Percentiles rank a stretch among this genome's conserved stretches.
Evolutionary conservation across 2,329 filamentous ascomycete species (phyloP).

Genomic region (Didymella exigua): DNA sequence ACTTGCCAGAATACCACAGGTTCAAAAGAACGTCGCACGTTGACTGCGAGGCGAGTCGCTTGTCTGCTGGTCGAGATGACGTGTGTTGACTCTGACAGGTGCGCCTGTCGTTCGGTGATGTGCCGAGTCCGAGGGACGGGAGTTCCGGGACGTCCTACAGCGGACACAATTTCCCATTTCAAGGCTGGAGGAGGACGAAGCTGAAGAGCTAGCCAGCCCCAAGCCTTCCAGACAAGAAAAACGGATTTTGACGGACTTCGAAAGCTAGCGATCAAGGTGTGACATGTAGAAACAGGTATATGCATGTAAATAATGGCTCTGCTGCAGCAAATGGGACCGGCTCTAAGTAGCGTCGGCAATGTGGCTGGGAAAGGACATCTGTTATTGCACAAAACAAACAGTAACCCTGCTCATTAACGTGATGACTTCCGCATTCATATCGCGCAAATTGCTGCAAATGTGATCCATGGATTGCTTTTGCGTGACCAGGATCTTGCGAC

Average conservation of each 20-base stretch:
- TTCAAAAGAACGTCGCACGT: conserved; percentile 16
- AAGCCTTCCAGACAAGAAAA: neutral
- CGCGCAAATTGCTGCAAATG: conserved; percentile 12
- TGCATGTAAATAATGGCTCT: conserved; percentile 10
- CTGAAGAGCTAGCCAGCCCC: neutral
- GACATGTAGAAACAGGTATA: conserved; percentile 16
- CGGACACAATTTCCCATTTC: neutral
- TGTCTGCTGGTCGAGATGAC: conserved; percentile 7
- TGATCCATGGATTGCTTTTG: conserved; percentile 5
- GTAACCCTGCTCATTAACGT: conserved; percentile 9
- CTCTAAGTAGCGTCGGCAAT: conserved; percentile 12
- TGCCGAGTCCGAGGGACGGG: conserved; percentile 3
- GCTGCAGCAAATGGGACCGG: conserved; percentile 8
- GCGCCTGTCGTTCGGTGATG: conserved; percentile 1
- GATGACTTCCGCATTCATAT: conserved; percentile 1
- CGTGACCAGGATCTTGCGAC: neutral
- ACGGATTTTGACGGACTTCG: neutral
- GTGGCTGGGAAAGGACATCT: conserved; percentile 15
- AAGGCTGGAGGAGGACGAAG: neutral
- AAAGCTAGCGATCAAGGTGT: conserved; percentile 4
- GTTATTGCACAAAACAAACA: conserved; percentile 19
- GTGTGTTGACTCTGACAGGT: conserved; percentile 1
- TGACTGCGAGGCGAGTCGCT: conserved; percentile 7
- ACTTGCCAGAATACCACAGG: conserved; percentile 14
- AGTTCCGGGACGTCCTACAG: conserved; percentile 4